Evolutionary conservation across 495 filamentous ascomycete species (phyloP), one percentile per base, ranked within the genome.

Genomic region (Parachaetomium inaequale): DNA sequence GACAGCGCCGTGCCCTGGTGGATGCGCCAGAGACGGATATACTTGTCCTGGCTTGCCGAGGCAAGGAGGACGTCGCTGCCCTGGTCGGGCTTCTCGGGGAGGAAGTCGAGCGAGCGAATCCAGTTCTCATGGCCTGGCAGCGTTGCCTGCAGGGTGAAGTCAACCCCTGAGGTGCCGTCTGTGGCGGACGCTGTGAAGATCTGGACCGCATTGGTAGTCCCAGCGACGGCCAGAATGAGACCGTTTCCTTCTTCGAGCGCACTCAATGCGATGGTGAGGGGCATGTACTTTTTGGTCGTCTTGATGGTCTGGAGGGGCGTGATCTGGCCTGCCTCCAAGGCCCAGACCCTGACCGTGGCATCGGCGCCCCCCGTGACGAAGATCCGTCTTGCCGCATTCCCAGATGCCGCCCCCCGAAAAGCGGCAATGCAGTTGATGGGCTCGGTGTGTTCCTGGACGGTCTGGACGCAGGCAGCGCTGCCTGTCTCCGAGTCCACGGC

Each of bases 41-140:
- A 99, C 74, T 93, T 97, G 68, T 99, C 94, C 75, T 99, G 94
- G 70, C 92, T 96, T 7, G 93, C 92, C 26, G 93, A 97, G 2
- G 95, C 92, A 14, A 99, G 79, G 51, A 98, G 74, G 17, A 98
- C 70, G 73, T 96, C 92, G 46, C 81, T 82, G 4, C 71, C 73
- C 1, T 63, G 50, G 12, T 74, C 71, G 21, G 73, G 74, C 42
- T 74, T 84, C 66, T 95, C 90, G 64, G 70, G 70, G 15, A 85
- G 83, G 63, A 98, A 94, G 34, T 87, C 84, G 11, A 98, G 78
- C 25, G 90, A 90, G 19, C 92, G 84, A 25, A 99, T 85, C 94
- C 94, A 99, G 53, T 91, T 92, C 77, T 98, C 95, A 64, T 99
- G 94, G 10, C 94, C 94, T 3, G 87, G 80, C 19, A 99, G 82